Conservation (phyloP, 148 eudicot genomes). For the Rhododendron vialii region DNA sequence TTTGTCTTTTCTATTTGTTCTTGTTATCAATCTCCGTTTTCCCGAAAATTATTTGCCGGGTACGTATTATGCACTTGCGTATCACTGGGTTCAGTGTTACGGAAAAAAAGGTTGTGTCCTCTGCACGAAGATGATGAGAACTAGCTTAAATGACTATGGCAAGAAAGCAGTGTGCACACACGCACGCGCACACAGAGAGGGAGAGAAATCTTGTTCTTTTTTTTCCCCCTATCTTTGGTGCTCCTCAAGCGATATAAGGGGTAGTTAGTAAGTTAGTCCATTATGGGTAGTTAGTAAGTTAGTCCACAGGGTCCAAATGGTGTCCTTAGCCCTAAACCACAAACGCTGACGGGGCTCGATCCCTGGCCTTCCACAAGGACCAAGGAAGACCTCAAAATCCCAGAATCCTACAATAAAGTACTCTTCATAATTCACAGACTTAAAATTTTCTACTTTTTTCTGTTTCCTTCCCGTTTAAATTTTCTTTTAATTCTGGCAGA, state of each 20-base stretch:
- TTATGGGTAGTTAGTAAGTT: too few relatives aligned
- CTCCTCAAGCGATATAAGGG: not conserved
- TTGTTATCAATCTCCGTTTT: not conserved
- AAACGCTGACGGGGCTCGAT: too few relatives aligned
- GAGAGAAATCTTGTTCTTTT: not conserved
- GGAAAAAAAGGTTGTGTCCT: not conserved
- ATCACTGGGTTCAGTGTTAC: not conserved
- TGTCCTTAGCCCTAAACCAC: too few relatives aligned
- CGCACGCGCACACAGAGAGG: not conserved
- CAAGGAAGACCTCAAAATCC: not conserved
- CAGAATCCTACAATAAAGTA: not conserved
- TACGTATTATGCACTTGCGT: not conserved
- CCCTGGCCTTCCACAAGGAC: not conserved
- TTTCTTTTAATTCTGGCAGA: not conserved
- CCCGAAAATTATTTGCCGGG: too few relatives aligned
- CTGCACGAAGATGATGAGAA: not conserved
- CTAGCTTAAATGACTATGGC: not conserved
- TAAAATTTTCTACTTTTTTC: not conserved
- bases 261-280: too few relatives aligned
- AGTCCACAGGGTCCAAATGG: too few relatives aligned
- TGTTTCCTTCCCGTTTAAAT: not conserved
- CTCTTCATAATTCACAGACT: not conserved
- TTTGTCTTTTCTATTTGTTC: too few relatives aligned
- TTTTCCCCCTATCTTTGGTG: not conserved
- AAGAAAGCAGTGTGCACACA: not conserved